Percentiles rank a stretch among this genome's conserved stretches.
phyloP scores from a whole-genome alignment of 202 grass and related monocot species.

The Schoenoplectus tabernaemontani region DNA sequence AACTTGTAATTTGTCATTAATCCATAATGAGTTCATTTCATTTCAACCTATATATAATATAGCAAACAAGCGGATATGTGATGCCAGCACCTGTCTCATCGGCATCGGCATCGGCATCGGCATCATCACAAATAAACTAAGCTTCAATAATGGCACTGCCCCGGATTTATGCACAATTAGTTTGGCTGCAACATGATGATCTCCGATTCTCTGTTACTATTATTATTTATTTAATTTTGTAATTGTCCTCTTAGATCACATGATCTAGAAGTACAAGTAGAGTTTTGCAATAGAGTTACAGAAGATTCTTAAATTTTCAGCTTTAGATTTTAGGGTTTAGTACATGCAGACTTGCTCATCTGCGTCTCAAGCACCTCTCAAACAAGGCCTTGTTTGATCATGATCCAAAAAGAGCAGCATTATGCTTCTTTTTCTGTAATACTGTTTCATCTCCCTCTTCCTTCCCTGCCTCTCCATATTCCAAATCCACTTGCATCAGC shows the following conservation, averaged over 20 bases:
- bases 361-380: slow-evolving; percentile 18
- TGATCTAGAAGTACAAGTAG: too few relatives aligned
- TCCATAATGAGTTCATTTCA: neutral
- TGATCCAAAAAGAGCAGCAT: neutral
- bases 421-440: neutral
- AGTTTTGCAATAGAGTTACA: too few relatives aligned
- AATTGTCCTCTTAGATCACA: too few relatives aligned
- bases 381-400: slow-evolving; percentile 21
- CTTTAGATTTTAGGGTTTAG: too few relatives aligned
- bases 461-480: neutral
- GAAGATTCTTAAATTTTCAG: too few relatives aligned
- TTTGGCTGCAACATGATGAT: too few relatives aligned
- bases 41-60: too few relatives aligned
- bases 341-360: neutral
- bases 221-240: too few relatives aligned
- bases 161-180: neutral
- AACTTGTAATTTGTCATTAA: neutral
- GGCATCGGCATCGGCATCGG: too few relatives aligned
- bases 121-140: neutral
- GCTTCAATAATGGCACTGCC: neutral
- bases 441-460: neutral
- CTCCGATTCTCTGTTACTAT: too few relatives aligned
- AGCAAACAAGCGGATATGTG: too few relatives aligned
- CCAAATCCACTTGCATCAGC: slow-evolving; percentile 46
- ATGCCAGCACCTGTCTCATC: too few relatives aligned